Conservation (phyloP, 2,329 filamentous ascomycete species). For the Aureobasidium sp. region DNA sequence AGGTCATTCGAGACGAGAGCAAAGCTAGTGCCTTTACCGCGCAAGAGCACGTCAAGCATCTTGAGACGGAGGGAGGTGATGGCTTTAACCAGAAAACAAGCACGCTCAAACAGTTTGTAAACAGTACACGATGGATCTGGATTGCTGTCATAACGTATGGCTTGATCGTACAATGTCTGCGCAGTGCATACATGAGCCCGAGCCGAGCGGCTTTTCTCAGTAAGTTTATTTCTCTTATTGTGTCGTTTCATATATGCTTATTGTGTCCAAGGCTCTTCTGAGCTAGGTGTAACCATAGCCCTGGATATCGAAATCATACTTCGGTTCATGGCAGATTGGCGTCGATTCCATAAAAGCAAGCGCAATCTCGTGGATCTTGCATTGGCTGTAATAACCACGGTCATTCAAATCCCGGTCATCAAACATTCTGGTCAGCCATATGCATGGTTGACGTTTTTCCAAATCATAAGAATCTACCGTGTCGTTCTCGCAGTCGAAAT, state of each 20-base stretch:
- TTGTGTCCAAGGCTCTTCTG: slow-evolving; percentile 39
- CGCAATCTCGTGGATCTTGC: slow-evolving; percentile 74
- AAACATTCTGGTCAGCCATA: slow-evolving; percentile 65
- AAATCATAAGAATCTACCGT: slow-evolving; percentile 86
- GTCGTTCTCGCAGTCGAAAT: slow-evolving; percentile 84
- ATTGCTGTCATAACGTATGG: slow-evolving; percentile 71
- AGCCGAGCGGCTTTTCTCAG: slow-evolving; percentile 59
- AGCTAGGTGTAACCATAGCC: slow-evolving; percentile 68
- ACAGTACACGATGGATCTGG: slow-evolving; percentile 72
- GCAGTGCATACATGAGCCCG: slow-evolving; percentile 67
- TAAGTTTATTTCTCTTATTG: slow-evolving; percentile 17
- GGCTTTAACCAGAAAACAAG: slow-evolving; percentile 36
- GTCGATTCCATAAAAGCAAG: slow-evolving; percentile 65
- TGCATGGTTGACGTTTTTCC: slow-evolving; percentile 84
- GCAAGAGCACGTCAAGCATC: slow-evolving; percentile 48
- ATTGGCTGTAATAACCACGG: slow-evolving; percentile 70
- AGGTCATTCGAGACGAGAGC: slow-evolving; percentile 95
- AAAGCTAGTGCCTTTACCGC: slow-evolving; percentile 87
- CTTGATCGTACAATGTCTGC: slow-evolving; percentile 69
- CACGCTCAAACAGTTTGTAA: slow-evolving; percentile 63
- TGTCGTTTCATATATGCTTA: neutral
- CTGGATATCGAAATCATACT: slow-evolving; percentile 77
- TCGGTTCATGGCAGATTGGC: slow-evolving; percentile 72
- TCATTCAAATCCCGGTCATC: slow-evolving; percentile 82
- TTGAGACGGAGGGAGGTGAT: slow-evolving; percentile 32